Percentiles rank a stretch among this genome's conserved stretches.
These are phyloP conservation scores for Naganishia sp. DNA, from an alignment of 1,284 basidiomycete species.

Conservation along the genomic window DNA sequence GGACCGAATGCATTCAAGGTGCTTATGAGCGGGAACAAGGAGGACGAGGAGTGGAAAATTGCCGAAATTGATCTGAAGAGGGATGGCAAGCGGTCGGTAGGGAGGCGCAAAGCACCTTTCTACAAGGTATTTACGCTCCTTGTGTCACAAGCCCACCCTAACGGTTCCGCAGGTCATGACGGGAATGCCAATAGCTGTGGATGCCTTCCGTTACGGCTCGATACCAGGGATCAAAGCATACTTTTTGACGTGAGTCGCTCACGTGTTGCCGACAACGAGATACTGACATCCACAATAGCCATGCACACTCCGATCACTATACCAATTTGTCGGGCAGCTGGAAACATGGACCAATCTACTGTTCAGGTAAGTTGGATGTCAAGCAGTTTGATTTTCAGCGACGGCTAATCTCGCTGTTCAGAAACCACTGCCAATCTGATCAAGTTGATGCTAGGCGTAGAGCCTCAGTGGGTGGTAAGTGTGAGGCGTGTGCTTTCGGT, in stretches of 20 bases:
- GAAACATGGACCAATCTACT: conserved; percentile 91
- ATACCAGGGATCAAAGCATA: conserved; percentile 86
- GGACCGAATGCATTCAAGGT: conserved; percentile 67
- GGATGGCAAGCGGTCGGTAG: conserved; percentile 54
- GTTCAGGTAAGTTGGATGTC: conserved; percentile 61
- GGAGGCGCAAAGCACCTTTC: conserved; percentile 78
- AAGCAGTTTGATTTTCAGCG: not conserved
- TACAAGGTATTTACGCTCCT: conserved; percentile 68
- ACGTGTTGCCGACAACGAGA: no score
- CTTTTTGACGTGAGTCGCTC: conserved; percentile 70
- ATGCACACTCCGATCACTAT: conserved; percentile 93
- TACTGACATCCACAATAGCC: conserved; percentile 56
- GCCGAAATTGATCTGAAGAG: conserved; percentile 57
- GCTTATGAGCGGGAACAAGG: conserved; percentile 78
- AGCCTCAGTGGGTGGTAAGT: conserved; percentile 80
- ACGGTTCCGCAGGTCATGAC: conserved; percentile 61
- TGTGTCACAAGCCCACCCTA: not conserved
- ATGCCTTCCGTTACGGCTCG: conserved; percentile 90
- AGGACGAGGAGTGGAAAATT: conserved; percentile 80
- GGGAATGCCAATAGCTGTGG: conserved; percentile 96
- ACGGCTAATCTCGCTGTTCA: conserved; percentile 5
- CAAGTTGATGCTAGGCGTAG: conserved; percentile 82
- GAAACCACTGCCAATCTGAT: conserved; percentile 87
- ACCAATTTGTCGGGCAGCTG: conserved; percentile 84
- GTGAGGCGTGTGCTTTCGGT: not conserved